Evolutionary conservation across 257 asterid genomes (phyloP), one percentile per base, ranked within the genome.

Genomic region (Gentiana straminea): DNA sequence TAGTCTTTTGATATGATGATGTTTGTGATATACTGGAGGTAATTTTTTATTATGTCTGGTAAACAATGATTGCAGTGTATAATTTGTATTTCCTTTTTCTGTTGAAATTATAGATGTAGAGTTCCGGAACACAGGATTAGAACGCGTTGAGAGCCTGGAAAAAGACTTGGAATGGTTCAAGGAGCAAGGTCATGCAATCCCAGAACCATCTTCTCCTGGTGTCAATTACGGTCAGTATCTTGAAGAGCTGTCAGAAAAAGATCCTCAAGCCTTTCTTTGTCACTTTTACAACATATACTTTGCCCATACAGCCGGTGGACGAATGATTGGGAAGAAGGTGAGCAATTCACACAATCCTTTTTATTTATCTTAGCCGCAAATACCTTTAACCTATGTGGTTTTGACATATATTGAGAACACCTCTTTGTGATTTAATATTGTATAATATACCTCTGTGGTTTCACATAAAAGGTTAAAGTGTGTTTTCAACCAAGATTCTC

Each of bases 301-400:
- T 61, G 98, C 95, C 33, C 98, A 91, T 78, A 46, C 97, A 4
- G 98, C 98, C 65, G 98, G 98, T 64, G 98, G 98, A 47, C 78
- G 97, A 73, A 91, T 91, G 98, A 91, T 91, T 0, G 98, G 98
- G 70, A 79, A 70, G 68, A 91, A 91, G 96, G 98, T 91, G 32
- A 57, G 50, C 33, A 11, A 10, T 32, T 44, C 46, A 51, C 3
- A n/a, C 33, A 7, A n/a, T 24, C 24, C 24, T 24, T 24, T 24
- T 24, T 24, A 24, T 24, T 24, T 24, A 24, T 24, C 24, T 24
- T 24, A 24, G 24, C 24, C 24, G 24, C 24, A 24, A 24, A 24
- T 24, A 24, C 24, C 24, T 24, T 24, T 24, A 24, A 24, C 24
- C 1, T 24, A 24, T 24, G 24, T 24, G 24, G 24, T 24, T 24